These are phyloP conservation scores for Beta macrorhiza DNA, from an alignment of 179 eudicot genomes.

Conservation along the genomic window DNA sequence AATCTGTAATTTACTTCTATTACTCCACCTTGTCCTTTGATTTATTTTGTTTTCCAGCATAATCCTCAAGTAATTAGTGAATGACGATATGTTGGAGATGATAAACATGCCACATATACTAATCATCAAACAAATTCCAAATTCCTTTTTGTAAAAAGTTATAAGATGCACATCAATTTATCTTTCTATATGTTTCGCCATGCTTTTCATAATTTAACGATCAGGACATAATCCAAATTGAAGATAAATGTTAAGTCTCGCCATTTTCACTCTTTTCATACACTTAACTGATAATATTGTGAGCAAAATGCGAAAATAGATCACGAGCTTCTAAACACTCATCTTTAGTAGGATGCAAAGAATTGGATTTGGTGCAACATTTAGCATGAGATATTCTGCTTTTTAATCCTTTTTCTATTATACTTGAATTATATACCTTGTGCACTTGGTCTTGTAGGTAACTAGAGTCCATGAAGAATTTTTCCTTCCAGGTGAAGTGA, in stretches of 20 bases:
- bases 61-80: not conserved
- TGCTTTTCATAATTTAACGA: not conserved
- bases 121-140: no score
- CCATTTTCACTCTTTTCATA: not conserved
- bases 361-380: not conserved
- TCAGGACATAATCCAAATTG: not conserved
- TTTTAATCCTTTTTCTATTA: not conserved
- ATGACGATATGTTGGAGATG: not conserved
- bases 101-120: no score
- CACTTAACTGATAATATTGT: not conserved
- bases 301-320: not conserved
- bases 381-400: not conserved
- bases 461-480: slow-evolving; percentile 88
- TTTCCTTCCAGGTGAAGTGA: slow-evolving; percentile 92
- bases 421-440: not conserved
- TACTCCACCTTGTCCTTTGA: not conserved
- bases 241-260: not conserved
- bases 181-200: not conserved
- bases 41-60: not conserved
- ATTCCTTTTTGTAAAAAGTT: no score
- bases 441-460: slow-evolving; percentile 43
- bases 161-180: no score
- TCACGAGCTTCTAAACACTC: not conserved
- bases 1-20: not conserved
- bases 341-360: not conserved